Evolutionary conservation across 192 early-diverging fungal species (phyloP).

Genomic region (Ambispora gerdemannii): DNA sequence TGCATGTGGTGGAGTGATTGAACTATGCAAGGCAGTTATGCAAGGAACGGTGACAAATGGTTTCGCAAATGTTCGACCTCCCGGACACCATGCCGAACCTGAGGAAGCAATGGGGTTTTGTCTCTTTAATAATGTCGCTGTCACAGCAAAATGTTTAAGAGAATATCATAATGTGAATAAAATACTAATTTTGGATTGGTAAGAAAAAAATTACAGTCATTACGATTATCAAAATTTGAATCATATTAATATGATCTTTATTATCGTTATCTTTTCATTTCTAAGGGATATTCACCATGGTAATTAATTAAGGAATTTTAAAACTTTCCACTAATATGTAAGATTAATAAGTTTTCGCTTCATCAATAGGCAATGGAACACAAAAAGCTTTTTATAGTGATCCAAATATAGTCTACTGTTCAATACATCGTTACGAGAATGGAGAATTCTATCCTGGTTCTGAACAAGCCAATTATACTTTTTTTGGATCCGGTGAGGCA

Average conservation of each 20-base stretch:
- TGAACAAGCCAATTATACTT: constrained; percentile 50
- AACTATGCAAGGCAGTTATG: constrained; percentile 69
- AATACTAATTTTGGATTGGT: constrained; percentile 87
- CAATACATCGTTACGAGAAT: constrained; percentile 82
- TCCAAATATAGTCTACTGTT: constrained; percentile 77
- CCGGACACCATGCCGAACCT: constrained; percentile 88
- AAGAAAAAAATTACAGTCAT: constrained; percentile 17
- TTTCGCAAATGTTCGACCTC: constrained; percentile 86
- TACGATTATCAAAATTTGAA: too few relatives aligned
- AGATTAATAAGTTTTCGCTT: constrained; percentile 3
- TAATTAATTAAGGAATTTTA: constrained; percentile 26
- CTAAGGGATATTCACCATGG: constrained; percentile 89
- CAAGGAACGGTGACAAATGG: constrained; percentile 65
- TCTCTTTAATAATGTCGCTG: constrained; percentile 84
- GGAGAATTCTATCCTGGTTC: constrained; percentile 76
- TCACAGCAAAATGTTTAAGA: constrained; percentile 69
- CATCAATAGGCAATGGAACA: constrained; percentile 72
- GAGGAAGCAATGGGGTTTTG: constrained; percentile 84
- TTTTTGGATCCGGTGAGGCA: constrained; percentile 56
- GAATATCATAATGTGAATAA: constrained; percentile 42
- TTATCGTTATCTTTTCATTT: too few relatives aligned
- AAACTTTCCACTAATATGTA: not conserved
- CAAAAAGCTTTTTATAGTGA: constrained; percentile 78
- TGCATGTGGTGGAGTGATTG: constrained; percentile 73
- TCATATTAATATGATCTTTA: too few relatives aligned